Evolutionary conservation across 805 yeast species (phyloP), one percentile per base, ranked within the genome.

Genomic region (Maudiozyma barnettii): DNA sequence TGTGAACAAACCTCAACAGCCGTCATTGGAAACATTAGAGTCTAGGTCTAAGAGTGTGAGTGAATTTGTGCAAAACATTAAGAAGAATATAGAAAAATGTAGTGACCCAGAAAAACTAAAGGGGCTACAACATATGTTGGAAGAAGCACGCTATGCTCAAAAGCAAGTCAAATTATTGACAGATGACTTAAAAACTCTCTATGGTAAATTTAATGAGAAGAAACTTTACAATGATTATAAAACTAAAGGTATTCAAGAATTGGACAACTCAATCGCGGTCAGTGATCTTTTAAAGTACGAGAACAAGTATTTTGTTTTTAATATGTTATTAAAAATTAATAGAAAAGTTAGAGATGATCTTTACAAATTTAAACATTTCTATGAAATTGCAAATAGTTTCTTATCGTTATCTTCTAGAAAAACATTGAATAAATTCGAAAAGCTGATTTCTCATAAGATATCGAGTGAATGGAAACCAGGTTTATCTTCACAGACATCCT

Each of bases 271-370:
- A 2, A 31, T 44, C 1, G 38, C 42, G 2, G 23, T 45, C 2
- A 48, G 31, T 5, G 41, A 39, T 21, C 7, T 39, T 13, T 26
- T 44, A 14, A 9, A 26, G 7, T 50, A 63, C 45, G 64, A 62
- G 49, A 89, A 90, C 60, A 69, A 88, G 43, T 87, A 83, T 62
- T 76, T 81, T 49, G 67, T 87, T 20, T 89, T 88, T 54, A 78
- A 82, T 47, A 72, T 87, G 62, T 77, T 81, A 55, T 60, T 89
- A 54, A 84, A 80, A 54, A 89, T 96, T 96, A 82, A 84, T 62
- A 81, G 84, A 50, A 59, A 68, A 3, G 74, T 81, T 9, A 69
- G 96, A 47, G 79, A 88, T 56, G 67, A 77, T 12, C 66, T 87
- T 41, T 74, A 77, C 59, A 74, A 78, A 40, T 86, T 83, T 56